Evolutionary conservation across 2,329 filamentous ascomycete species (phyloP).

Genomic region (Teratosphaeria epicoccoides): DNA sequence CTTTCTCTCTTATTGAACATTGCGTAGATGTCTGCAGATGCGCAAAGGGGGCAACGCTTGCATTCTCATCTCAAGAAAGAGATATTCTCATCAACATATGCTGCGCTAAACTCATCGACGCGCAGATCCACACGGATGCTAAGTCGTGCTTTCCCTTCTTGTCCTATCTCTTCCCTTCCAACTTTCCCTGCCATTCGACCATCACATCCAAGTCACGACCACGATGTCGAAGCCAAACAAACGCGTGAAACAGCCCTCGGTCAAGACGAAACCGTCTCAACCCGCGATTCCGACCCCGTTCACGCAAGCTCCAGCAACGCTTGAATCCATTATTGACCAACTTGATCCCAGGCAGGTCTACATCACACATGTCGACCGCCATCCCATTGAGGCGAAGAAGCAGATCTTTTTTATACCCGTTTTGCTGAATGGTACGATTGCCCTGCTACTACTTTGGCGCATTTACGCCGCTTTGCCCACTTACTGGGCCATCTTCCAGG

Average conservation of each 20-base stretch:
- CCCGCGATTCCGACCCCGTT: constrained; percentile 47
- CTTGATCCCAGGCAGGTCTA: constrained; percentile 65
- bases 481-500: constrained; percentile 58
- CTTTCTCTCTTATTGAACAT: too few species aligned
- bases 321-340: constrained; percentile 55
- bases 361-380: constrained; percentile 70
- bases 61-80: too few species aligned
- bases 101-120: not conserved
- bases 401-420: constrained; percentile 75
- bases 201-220: not conserved
- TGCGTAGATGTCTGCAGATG: too few species aligned
- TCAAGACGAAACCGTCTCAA: not conserved
- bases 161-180: not conserved
- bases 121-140: not conserved
- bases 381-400: constrained; percentile 60
- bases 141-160: not conserved
- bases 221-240: not conserved
- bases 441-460: constrained; percentile 55
- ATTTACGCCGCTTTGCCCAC: constrained; percentile 57
- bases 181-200: not conserved
- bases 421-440: constrained; percentile 61
- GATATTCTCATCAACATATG: too few species aligned
- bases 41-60: too few species aligned
- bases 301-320: constrained; percentile 49
- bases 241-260: not conserved